Percentiles rank a stretch among this genome's conserved stretches.
These are phyloP conservation scores for Sordariomycetes sp. DNA, from an alignment of 2,329 filamentous ascomycete species.

Conservation along the genomic window DNA sequence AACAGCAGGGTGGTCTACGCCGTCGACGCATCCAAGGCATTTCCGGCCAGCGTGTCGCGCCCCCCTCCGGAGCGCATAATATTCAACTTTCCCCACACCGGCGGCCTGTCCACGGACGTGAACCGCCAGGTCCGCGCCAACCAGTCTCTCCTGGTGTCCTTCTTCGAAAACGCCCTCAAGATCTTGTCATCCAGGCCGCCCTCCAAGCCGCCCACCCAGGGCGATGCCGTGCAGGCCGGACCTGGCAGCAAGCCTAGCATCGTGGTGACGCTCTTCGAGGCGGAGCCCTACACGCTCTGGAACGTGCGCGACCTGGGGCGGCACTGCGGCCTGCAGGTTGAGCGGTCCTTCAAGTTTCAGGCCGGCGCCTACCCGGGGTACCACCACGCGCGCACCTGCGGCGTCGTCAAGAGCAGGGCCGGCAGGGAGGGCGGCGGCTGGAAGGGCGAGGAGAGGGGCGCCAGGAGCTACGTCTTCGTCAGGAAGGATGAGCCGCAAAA, in stretches of 20 bases:
- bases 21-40: conserved; percentile 57
- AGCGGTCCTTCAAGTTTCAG: conserved; percentile 62
- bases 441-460: conserved; percentile 31
- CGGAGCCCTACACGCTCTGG: conserved; percentile 92
- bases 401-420: conserved; percentile 44
- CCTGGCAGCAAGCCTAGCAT: conserved; percentile 54
- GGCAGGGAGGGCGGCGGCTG: conserved; percentile 26
- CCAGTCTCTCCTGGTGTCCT: conserved; percentile 65
- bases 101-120: conserved; percentile 83
- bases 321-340: conserved; percentile 62
- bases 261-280: conserved; percentile 83
- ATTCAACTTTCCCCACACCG: conserved; percentile 97
- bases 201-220: not conserved
- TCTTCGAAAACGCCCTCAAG: conserved; percentile 48
- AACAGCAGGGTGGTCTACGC: conserved; percentile 42
- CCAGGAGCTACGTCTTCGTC: conserved; percentile 54
- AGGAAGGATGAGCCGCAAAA: conserved; percentile 50
- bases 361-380: conserved; percentile 64
- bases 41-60: conserved; percentile 35
- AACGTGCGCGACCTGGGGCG: conserved; percentile 82
- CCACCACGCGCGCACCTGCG: conserved; percentile 62
- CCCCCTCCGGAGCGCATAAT: conserved; percentile 64
- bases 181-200: conserved; percentile 37
- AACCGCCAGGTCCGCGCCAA: conserved; percentile 92
- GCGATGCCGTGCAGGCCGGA: conserved; percentile 10